A percentile compares a stretch with the other conserved stretches of the same genome.
Evolutionary conservation across 140 eudicot species (phyloP).

Genomic region (Flaveria floridana): DNA sequence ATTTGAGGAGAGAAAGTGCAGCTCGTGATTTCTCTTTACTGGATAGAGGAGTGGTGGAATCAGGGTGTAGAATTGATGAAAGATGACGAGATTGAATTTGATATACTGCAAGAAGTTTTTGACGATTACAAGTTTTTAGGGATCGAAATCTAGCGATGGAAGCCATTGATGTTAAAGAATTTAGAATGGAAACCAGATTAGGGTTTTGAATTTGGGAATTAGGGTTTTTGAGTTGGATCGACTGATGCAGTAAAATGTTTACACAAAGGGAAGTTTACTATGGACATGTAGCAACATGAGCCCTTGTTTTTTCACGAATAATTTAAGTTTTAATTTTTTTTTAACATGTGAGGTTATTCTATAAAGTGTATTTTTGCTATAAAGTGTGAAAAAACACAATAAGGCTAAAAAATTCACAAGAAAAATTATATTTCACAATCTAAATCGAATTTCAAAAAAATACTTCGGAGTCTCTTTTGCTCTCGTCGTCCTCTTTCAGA

Average conservation of each 20-base stretch:
- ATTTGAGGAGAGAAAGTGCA: slow-evolving; percentile 61
- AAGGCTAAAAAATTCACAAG: too few relatives aligned
- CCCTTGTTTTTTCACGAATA: slow-evolving; percentile 1
- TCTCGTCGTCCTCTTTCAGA: too few relatives aligned
- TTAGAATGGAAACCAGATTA: neutral
- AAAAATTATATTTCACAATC: too few relatives aligned
- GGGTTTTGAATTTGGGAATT: slow-evolving; percentile 17
- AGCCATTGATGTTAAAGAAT: slow-evolving; percentile 34
- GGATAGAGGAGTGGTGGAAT: slow-evolving; percentile 52
- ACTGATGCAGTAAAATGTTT: neutral
- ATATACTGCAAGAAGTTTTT: neutral
- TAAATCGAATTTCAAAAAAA: too few relatives aligned
- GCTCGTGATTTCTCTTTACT: slow-evolving; percentile 63
- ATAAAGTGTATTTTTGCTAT: too few relatives aligned
- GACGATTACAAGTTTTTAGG: slow-evolving; percentile 11
- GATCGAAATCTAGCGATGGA: slow-evolving; percentile 28
- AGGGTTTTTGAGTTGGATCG: slow-evolving; percentile 24
- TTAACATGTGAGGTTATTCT: too few relatives aligned
- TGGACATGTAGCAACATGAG: neutral
- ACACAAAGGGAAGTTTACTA: neutral
- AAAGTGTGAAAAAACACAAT: too few relatives aligned
- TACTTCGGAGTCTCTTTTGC: too few relatives aligned
- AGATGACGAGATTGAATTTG: slow-evolving; percentile 36
- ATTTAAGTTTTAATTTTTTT: too few relatives aligned
- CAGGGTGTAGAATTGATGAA: slow-evolving; percentile 67